Percentiles rank a stretch among this genome's conserved stretches.
phyloP scores from a whole-genome alignment of 2,329 filamentous ascomycete genomes.

The Hymenoscyphus salicellus region DNA sequence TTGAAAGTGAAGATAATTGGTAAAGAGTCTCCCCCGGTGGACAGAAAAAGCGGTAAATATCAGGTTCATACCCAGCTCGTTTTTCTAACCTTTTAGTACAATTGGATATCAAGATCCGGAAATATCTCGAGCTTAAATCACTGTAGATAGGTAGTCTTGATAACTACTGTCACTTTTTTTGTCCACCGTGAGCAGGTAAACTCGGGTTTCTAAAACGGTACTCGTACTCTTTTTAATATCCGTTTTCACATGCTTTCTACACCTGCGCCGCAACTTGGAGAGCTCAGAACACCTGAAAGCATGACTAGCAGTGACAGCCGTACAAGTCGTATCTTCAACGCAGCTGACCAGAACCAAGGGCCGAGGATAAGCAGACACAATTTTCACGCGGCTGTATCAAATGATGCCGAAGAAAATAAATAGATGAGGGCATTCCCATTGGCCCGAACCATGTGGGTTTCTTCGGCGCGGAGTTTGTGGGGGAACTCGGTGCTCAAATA shows the following conservation, averaged over 20 bases:
- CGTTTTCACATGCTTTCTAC: not conserved
- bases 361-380: not conserved
- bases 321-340: not conserved
- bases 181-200: too few relatives aligned
- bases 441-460: not conserved
- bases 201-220: too few relatives aligned
- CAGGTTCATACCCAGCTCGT: too few relatives aligned
- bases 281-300: not conserved
- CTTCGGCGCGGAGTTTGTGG: not conserved
- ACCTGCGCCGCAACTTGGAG: not conserved
- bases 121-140: too few relatives aligned
- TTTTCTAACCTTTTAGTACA: too few relatives aligned
- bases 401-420: too few relatives aligned
- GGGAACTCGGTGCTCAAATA: not conserved
- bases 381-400: too few relatives aligned
- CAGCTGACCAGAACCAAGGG: not conserved
- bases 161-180: too few relatives aligned
- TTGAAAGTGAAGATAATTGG: not conserved
- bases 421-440: not conserved
- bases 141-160: too few relatives aligned
- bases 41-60: too few relatives aligned
- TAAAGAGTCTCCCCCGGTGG: not conserved
- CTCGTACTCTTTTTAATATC: not conserved
- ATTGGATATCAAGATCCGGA: too few relatives aligned
- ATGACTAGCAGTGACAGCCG: not conserved